Evolutionary conservation across 2,329 filamentous ascomycete species (phyloP).

Genomic region (Aspergillus awamori): DNA sequence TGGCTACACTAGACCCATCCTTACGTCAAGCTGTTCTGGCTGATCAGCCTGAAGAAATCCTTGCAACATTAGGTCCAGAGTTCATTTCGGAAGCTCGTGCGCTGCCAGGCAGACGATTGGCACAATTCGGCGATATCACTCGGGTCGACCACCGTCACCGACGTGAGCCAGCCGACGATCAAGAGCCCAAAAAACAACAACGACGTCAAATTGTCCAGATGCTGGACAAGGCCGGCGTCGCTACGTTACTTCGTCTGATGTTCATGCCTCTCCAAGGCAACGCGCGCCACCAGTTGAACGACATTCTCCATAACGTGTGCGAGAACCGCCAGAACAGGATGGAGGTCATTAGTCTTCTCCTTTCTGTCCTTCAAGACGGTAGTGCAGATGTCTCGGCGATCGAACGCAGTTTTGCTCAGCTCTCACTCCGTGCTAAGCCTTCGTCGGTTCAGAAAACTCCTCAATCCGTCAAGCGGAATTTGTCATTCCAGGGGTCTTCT

Average conservation of each 20-base stretch:
- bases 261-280: constrained; percentile 92
- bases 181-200: constrained; percentile 64
- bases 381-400: constrained; percentile 91
- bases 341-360: constrained; percentile 87
- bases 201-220: constrained; percentile 89
- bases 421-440: constrained; percentile 88
- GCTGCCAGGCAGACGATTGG: constrained; percentile 60
- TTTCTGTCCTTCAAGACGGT: constrained; percentile 93
- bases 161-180: constrained; percentile 45
- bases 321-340: constrained; percentile 95
- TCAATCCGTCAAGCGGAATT: constrained; percentile 73
- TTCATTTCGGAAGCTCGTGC: constrained; percentile 84
- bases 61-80: constrained; percentile 81
- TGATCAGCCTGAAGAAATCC: constrained; percentile 86
- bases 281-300: constrained; percentile 79
- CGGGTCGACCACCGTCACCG: constrained; percentile 41
- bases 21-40: constrained; percentile 85
- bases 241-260: constrained; percentile 96
- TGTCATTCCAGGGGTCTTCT: constrained; percentile 60
- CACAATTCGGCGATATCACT: constrained; percentile 55
- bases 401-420: constrained; percentile 90
- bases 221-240: constrained; percentile 93
- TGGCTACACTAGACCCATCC: constrained; percentile 83
- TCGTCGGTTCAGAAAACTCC: constrained; percentile 78
- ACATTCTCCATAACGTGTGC: constrained; percentile 86